These are phyloP conservation scores for Carex parvula DNA, from an alignment of 176 grass and related monocot genomes.

Conservation along the genomic window DNA sequence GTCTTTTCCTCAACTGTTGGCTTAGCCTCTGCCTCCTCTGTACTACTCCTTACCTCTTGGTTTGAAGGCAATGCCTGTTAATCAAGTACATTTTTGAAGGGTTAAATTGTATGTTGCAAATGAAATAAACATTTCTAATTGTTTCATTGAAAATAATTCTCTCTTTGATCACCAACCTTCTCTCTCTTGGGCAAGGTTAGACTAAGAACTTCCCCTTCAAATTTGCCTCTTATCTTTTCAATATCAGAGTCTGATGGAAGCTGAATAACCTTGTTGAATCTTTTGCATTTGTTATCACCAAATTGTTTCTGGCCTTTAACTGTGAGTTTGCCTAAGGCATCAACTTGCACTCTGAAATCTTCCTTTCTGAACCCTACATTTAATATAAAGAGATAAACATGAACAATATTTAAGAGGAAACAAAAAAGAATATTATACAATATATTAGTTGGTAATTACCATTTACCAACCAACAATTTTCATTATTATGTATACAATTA, in stretches of 20 bases:
- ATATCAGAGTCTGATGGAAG: conserved; percentile 38
- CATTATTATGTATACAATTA: neutral
- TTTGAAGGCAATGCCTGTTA: neutral
- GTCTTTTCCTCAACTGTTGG: neutral
- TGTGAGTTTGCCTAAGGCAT: conserved; percentile 35
- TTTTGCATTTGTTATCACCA: conserved; percentile 28
- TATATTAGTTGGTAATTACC: neutral
- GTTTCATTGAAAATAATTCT: neutral
- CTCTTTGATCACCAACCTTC: neutral
- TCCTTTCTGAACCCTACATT: conserved; percentile 55
- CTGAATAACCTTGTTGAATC: conserved; percentile 32
- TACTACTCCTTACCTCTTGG: neutral
- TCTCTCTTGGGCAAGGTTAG: conserved; percentile 39
- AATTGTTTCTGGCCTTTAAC: conserved; percentile 35
- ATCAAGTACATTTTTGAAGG: neutral
- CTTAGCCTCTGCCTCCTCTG: neutral
- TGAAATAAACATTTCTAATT: neutral
- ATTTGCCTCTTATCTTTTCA: conserved; percentile 32
- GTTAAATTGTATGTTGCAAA: neutral
- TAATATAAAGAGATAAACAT: neutral
- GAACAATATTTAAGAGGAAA: no score
- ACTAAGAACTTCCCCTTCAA: conserved; percentile 38
- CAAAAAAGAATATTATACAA: no score
- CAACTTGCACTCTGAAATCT: conserved; percentile 45
- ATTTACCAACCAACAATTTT: neutral